phyloP scores from a whole-genome alignment of 2,329 filamentous ascomycete species.

The Trichoderma hamatum region DNA sequence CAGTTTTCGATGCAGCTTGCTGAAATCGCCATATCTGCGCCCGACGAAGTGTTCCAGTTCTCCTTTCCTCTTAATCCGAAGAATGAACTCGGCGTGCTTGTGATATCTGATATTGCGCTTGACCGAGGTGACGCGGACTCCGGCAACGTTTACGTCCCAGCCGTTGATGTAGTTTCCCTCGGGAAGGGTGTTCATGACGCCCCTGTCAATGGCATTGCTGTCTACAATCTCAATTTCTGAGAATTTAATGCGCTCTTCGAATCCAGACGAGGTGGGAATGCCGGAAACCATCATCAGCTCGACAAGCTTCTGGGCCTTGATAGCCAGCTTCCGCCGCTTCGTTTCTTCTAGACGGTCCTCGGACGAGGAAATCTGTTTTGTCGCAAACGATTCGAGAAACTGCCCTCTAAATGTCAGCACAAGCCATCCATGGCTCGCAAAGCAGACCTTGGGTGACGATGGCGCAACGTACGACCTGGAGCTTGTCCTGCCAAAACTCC shows the following conservation, averaged over 20 bases:
- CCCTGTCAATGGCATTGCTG: conserved; percentile 86
- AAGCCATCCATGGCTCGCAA: neutral
- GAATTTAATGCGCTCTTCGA: conserved; percentile 95
- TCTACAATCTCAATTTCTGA: conserved; percentile 97
- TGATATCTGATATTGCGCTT: conserved; percentile 89
- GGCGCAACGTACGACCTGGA: conserved; percentile 75
- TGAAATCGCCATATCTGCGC: conserved; percentile 87
- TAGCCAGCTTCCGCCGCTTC: conserved; percentile 86
- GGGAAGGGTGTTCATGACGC: conserved; percentile 81
- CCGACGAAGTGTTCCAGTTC: conserved; percentile 78
- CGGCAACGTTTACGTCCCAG: conserved; percentile 96
- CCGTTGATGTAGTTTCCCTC: conserved; percentile 92
- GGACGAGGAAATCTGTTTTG: conserved; percentile 94
- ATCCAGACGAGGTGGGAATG: conserved; percentile 91
- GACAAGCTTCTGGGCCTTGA: conserved; percentile 92
- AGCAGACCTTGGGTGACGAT: neutral
- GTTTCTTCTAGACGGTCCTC: conserved; percentile 96
- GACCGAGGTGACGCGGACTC: conserved; percentile 76
- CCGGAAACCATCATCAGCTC: conserved; percentile 99
- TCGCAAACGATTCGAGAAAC: conserved; percentile 97
- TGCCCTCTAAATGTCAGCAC: conserved; percentile 40
- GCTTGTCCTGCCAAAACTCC: conserved; percentile 99
- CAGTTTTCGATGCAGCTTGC: conserved; percentile 74
- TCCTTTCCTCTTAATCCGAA: conserved; percentile 79
- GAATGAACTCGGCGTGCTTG: conserved; percentile 89